phyloP scores from a whole-genome alignment of 2,329 filamentous ascomycete genomes.

The Fusarium marasasianum region DNA sequence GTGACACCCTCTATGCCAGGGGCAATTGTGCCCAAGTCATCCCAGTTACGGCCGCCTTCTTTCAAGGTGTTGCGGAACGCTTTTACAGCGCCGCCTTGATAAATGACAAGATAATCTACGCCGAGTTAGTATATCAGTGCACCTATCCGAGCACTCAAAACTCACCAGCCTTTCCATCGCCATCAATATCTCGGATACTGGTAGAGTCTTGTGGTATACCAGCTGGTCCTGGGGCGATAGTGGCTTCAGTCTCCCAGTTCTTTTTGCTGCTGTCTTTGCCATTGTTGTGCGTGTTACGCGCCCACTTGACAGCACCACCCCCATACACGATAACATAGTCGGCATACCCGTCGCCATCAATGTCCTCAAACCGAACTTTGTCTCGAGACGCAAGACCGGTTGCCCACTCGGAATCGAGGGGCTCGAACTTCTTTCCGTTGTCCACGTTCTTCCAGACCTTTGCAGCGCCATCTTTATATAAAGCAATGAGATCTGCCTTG shows the following conservation, averaged over 20 bases:
- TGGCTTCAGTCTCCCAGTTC: constrained; percentile 1
- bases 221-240: background rate
- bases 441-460: constrained; percentile 26
- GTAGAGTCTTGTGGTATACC: background rate
- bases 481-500: constrained; percentile 11
- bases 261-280: constrained; percentile 18
- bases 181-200: background rate
- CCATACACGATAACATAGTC: constrained; percentile 24
- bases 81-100: constrained; percentile 31
- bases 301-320: constrained; percentile 3
- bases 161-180: background rate
- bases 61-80: constrained; percentile 15
- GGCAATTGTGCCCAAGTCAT: constrained; percentile 5
- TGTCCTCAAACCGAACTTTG: constrained; percentile 16
- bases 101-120: constrained; percentile 29
- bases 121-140: background rate
- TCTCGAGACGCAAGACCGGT: background rate
- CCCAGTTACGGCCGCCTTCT: constrained; percentile 12
- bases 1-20: constrained; percentile 11
- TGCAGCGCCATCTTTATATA: constrained; percentile 16
- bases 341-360: constrained; percentile 21
- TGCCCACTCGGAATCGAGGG: constrained; percentile 15
- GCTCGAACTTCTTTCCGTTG: constrained; percentile 3
- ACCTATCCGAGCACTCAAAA: background rate
- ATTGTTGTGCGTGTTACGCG: background rate